Evolutionary conservation across 257 asterid genomes (phyloP).

Genomic region (Plantago major): DNA sequence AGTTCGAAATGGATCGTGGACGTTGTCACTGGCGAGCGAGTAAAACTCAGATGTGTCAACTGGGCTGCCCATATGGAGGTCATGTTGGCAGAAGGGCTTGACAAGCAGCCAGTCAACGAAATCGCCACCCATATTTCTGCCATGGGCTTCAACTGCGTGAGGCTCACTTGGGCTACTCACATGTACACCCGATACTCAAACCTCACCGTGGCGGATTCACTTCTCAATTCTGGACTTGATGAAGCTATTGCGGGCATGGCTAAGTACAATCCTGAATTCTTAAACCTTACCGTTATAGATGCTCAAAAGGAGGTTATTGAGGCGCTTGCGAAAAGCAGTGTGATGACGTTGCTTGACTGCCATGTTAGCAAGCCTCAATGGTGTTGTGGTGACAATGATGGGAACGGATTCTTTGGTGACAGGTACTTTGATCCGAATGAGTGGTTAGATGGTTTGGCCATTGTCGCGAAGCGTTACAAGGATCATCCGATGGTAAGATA

Average conservation of each 20-base stretch:
- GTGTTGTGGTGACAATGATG: conserved; percentile 59
- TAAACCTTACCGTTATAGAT: conserved; percentile 31
- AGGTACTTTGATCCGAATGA: conserved; percentile 49
- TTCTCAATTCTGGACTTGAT: conserved; percentile 24
- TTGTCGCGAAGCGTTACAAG: conserved; percentile 38
- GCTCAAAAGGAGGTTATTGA: conserved; percentile 53
- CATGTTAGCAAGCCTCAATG: conserved; percentile 65
- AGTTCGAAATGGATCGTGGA: conserved; percentile 53
- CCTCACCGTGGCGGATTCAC: conserved; percentile 27
- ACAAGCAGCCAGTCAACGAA: conserved; percentile 29
- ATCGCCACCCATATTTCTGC: conserved; percentile 21
- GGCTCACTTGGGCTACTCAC: conserved; percentile 58
- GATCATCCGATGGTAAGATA: conserved; percentile 33
- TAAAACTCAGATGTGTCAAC: conserved; percentile 51
- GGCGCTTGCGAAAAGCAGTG: conserved; percentile 27
- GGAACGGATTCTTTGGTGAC: conserved; percentile 74
- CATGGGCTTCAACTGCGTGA: conserved; percentile 69
- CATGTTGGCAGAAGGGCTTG: conserved; percentile 63
- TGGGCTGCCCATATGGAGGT: conserved; percentile 60
- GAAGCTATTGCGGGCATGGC: conserved; percentile 32
- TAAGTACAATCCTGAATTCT: conserved; percentile 32
- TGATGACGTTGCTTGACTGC: conserved; percentile 68
- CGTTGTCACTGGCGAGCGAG: conserved; percentile 32
- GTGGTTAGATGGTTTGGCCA: conserved; percentile 49
- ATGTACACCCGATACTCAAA: conserved; percentile 44